Conservation (phyloP, 495 filamentous ascomycete species). For the Pseudoneurospora amorphoporcata region DNA sequence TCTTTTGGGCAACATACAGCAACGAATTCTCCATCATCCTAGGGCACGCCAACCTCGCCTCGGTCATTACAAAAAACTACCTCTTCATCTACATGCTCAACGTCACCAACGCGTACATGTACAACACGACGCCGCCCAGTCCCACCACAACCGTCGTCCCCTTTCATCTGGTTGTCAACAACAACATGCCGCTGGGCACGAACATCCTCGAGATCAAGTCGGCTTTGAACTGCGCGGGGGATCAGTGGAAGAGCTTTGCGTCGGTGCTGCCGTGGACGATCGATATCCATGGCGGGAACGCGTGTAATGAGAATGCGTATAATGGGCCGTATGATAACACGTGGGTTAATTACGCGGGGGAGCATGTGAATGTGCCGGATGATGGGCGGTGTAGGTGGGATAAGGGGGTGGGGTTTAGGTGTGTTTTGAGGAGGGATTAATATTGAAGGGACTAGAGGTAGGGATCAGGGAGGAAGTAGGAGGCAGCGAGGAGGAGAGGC, state of each 20-base stretch:
- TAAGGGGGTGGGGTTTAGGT: background rate
- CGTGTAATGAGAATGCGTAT: background rate
- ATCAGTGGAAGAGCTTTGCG: background rate
- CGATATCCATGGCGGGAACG: background rate
- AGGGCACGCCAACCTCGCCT: background rate
- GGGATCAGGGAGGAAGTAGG: background rate
- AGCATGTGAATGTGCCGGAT: background rate
- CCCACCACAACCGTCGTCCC: background rate
- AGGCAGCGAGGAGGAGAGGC: too few relatives aligned
- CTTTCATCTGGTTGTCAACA: too few relatives aligned
- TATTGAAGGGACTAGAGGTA: background rate
- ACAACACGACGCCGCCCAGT: too few relatives aligned
- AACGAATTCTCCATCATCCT: background rate
- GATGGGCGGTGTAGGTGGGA: background rate
- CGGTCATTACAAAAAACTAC: background rate
- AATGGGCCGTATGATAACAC: background rate
- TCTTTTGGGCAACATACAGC: too few relatives aligned
- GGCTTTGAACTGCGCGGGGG: background rate
- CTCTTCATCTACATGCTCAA: background rate
- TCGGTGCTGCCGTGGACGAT: background rate
- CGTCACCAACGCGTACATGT: background rate
- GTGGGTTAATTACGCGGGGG: background rate
- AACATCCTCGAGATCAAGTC: background rate
- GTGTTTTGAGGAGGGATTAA: background rate
- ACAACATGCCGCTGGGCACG: too few relatives aligned